Evolutionary conservation across 306 rosid species (phyloP), one percentile per base, ranked within the genome.

Genomic region (Citrullus amarus): DNA sequence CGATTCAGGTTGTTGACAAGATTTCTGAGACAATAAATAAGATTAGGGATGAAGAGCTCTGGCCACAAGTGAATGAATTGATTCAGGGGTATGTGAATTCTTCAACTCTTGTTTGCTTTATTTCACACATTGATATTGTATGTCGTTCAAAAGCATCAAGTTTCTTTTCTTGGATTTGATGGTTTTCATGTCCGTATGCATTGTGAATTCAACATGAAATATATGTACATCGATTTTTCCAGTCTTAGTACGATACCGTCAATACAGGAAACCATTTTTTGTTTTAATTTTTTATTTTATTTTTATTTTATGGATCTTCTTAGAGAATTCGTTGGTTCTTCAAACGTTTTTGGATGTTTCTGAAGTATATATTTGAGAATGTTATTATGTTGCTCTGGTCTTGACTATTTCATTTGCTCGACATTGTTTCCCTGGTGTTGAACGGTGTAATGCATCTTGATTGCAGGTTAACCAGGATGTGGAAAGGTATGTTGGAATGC

Each of bases 401-500:
- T 15, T 15, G 25, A 22, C 25, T 71, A 6, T 25, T 71, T 48
- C 43, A 13, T 71, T 48, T 15, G n/a, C 55, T 44, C 38, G 0
- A 69, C 9, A 6, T 69, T 12, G 56, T 43, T 32, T 11, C 18
- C 75, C 44, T 6, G 0, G n/a, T 8, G 5, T 20, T 71, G 28
- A 72, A 72, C 7, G 6, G 32, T 51, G 30, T 44, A 73, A 73
- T 76, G 20, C 28, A n/a, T 58, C 20, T 56, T 41, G 46, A 76
- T 65, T 72, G 80, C 92, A 96, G 99, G 90, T 84, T 96, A 79
- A 80, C 89, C 63, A 78, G 86, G 86, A 96, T 96, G 99, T 96
- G 99, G 99, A 91, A 88, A 86, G 88, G 88, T 71, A 92, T 96
- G 99, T 91, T 92, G 28, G 98, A 92, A 76, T 96, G 99, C 83